Evolutionary conservation across 2,329 filamentous ascomycete species (phyloP), one percentile per base, ranked within the genome.

Genomic region (Aspergillus quadrilineatus): DNA sequence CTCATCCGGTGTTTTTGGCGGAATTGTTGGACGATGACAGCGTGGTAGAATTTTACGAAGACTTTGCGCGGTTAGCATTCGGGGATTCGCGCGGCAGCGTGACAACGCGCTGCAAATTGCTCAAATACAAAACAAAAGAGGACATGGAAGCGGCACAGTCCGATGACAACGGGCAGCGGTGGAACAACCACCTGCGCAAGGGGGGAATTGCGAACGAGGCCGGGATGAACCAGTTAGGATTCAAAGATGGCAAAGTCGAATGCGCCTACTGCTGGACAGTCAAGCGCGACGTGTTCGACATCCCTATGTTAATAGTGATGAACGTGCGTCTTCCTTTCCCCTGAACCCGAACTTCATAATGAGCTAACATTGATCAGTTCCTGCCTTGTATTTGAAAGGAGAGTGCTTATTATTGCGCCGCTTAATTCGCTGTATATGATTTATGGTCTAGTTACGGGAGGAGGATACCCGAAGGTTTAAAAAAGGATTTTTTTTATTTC

Each of bases 211-310:
- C 76, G 17, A 75, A 75, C 29, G 77, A 79, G 62, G 75, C 89
- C 60, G 92, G 90, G 8, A 93, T 96, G 74, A 89, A 89, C 53
- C 85, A 86, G 68, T 82, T 96, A 12, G 90, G 84, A 0, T 80
- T 90, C 68, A 89, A 86, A 70, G 92, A 96, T 68, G 93, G 92
- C 53, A 92, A 94, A 75, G 89, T 97, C 56, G 90, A 96, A 71
- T 97, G 92, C 78, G 92, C 89, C 67, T 96, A 95, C 76, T 96
- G 90, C 78, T 97, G 93, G 92, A 93, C 90, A 61, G 92, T 97
- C 60, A 96, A 96, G 78, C 83, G 93, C 61, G 94, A 99, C 74
- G 90, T 94, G 41, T 97, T 97, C 77, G 93, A 97, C 77, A 96
- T 97, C 74, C 94, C 94, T 22, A 96, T 97, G 91, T 82, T 97